Percentiles rank a stretch among this genome's conserved stretches.
These are phyloP conservation scores for Apiotrichum domesticum DNA, from an alignment of 1,284 basidiomycete species.

Conservation along the genomic window DNA sequence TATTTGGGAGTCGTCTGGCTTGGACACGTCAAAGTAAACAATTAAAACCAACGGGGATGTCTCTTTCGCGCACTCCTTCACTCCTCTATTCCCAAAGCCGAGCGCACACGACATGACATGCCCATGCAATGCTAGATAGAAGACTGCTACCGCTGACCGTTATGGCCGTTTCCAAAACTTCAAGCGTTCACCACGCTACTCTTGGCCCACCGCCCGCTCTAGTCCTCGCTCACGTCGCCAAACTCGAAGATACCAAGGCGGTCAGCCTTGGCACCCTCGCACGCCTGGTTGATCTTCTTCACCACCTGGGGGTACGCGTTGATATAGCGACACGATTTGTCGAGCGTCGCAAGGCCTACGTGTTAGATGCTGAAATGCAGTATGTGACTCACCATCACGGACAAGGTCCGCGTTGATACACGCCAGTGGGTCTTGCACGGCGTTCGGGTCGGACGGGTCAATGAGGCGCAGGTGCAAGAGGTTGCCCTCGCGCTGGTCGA, in stretches of 20 bases:
- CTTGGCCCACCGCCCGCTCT: not conserved
- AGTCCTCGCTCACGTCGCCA: conserved; percentile 26
- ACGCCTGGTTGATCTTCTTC: conserved; percentile 58
- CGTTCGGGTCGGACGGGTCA: conserved; percentile 67
- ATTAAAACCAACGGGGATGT: too few species aligned
- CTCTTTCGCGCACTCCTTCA: too few species aligned
- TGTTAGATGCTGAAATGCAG: not conserved
- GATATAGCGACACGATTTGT: conserved; percentile 72
- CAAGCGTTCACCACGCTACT: too few species aligned
- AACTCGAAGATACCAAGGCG: conserved; percentile 79
- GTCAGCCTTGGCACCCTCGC: conserved; percentile 64
- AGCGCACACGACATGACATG: too few species aligned
- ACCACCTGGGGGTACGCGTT: conserved; percentile 62
- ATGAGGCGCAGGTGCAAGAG: conserved; percentile 79
- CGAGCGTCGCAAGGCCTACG: conserved; percentile 64
- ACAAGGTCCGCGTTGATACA: conserved; percentile 79
- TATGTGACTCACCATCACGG: conserved; percentile 36
- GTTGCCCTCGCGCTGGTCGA: conserved; percentile 74
- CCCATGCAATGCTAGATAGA: too few species aligned
- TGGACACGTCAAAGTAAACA: too few species aligned
- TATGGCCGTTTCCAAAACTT: too few species aligned
- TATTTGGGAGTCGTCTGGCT: too few species aligned
- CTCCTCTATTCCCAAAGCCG: too few species aligned
- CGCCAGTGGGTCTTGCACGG: conserved; percentile 61
- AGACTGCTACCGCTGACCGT: too few species aligned